These are phyloP conservation scores for Megacollybia marginata DNA, from an alignment of 768 basidiomycete species.

Conservation along the genomic window DNA sequence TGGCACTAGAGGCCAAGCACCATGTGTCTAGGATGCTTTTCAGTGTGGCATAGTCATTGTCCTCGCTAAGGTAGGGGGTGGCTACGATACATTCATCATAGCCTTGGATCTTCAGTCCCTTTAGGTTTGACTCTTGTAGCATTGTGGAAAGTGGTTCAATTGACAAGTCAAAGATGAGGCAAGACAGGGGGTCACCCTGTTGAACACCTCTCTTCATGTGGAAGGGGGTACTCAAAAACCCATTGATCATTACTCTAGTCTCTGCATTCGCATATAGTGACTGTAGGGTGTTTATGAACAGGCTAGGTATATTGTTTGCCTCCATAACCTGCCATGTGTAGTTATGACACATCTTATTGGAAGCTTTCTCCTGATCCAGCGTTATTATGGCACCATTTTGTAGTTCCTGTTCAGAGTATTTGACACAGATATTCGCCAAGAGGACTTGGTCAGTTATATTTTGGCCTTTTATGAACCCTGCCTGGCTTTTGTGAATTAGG, in stretches of 20 bases:
- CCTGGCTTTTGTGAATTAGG: too few relatives aligned
- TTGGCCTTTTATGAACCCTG: slow-evolving; percentile 14
- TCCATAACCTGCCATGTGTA: slow-evolving; percentile 6
- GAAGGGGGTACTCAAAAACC: slow-evolving; percentile 10
- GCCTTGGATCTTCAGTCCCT: slow-evolving; percentile 10
- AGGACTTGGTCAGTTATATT: slow-evolving; percentile 13
- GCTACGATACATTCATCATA: slow-evolving; percentile 1
- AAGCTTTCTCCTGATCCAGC: neutral
- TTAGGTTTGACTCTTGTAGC: slow-evolving; percentile 6
- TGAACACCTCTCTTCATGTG: slow-evolving; percentile 14
- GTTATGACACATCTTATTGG: slow-evolving; percentile 6
- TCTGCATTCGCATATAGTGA: slow-evolving; percentile 12
- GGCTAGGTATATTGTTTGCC: neutral
- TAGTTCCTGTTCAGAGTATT: slow-evolving; percentile 3
- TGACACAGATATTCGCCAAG: slow-evolving; percentile 8
- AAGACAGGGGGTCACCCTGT: slow-evolving; percentile 23
- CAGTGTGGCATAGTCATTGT: neutral
- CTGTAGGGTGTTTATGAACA: slow-evolving; percentile 9
- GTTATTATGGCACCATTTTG: slow-evolving; percentile 6
- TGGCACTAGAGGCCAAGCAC: neutral
- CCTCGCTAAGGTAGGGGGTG: slow-evolving; percentile 7
- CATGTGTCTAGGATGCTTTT: neutral
- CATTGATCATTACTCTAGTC: slow-evolving; percentile 16
- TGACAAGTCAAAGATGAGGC: slow-evolving; percentile 19
- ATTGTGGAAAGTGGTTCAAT: slow-evolving; percentile 18